Conservation (phyloP, 2,329 filamentous ascomycete species). For the Alternaria sp. region DNA sequence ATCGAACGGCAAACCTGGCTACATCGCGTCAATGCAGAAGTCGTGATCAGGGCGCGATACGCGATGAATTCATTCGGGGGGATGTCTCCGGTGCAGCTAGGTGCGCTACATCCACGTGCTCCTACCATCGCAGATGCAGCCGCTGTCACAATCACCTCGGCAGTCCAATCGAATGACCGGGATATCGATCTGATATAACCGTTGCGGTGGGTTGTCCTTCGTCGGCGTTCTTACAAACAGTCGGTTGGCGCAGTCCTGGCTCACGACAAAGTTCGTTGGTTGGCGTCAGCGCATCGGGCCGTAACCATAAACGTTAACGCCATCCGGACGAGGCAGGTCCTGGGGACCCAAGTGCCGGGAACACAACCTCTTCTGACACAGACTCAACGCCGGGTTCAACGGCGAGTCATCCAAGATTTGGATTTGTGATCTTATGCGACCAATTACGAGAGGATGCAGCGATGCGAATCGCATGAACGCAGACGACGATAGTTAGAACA, state of each 20-base stretch:
- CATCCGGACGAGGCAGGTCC: constrained; percentile 1
- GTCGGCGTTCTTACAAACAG: not conserved
- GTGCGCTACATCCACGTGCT: constrained; percentile 3
- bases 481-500: not conserved
- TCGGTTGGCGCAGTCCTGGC: constrained; percentile 3
- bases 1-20: not conserved
- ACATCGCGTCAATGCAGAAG: constrained; percentile 2
- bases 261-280: not conserved
- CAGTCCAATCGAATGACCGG: not conserved
- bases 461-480: not conserved
- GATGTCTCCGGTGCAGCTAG: not conserved
- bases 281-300: constrained; percentile 12
- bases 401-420: not conserved
- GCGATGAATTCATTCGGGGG: not conserved
- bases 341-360: not conserved
- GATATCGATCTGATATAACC: not conserved
- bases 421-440: not conserved
- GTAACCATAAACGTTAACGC: constrained; percentile 4
- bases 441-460: not conserved
- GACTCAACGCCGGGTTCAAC: not conserved
- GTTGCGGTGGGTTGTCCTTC: constrained; percentile 2
- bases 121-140: not conserved
- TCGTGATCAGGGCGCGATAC: not conserved
- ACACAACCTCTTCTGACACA: not conserved
- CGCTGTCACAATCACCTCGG: not conserved